phyloP scores from a whole-genome alignment of 2,329 filamentous ascomycete genomes.

The Fusarium continuum region DNA sequence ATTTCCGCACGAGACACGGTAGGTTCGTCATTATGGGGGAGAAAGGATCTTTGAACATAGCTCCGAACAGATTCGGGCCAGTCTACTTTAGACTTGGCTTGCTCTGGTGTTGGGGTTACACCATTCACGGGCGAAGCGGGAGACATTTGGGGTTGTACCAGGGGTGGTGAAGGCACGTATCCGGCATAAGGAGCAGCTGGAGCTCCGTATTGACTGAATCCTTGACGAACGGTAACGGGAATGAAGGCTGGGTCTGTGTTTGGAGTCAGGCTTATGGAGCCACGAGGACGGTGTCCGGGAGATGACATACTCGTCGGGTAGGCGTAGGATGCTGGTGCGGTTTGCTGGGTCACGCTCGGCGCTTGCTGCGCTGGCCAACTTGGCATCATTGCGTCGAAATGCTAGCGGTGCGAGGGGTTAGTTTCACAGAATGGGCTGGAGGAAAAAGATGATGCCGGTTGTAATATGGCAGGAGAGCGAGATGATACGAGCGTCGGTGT shows the following conservation, averaged over 20 bases:
- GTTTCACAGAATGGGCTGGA: slow-evolving; percentile 32
- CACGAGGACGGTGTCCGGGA: background rate
- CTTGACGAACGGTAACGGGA: slow-evolving; percentile 69
- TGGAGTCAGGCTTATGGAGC: slow-evolving; percentile 37
- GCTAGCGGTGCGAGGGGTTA: slow-evolving; percentile 39
- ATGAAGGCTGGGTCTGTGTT: slow-evolving; percentile 64
- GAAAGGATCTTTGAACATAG: slow-evolving; percentile 91
- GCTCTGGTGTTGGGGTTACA: slow-evolving; percentile 45
- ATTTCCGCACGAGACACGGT: slow-evolving; percentile 74
- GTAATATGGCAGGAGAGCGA: slow-evolving; percentile 16
- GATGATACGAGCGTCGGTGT: slow-evolving; percentile 15
- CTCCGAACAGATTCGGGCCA: slow-evolving; percentile 85
- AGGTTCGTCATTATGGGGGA: slow-evolving; percentile 72
- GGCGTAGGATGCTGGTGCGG: slow-evolving; percentile 49
- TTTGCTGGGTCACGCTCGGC: slow-evolving; percentile 54
- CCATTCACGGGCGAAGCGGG: slow-evolving; percentile 40
- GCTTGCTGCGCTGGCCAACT: slow-evolving; percentile 51
- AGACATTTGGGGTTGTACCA: slow-evolving; percentile 40
- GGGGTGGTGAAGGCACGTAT: slow-evolving; percentile 45
- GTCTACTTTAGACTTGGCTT: slow-evolving; percentile 70
- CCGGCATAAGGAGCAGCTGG: slow-evolving; percentile 49
- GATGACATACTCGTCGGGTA: slow-evolving; percentile 52
- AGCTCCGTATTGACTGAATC: slow-evolving; percentile 59
- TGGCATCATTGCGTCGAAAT: slow-evolving; percentile 48
- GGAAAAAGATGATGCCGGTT: slow-evolving; percentile 24